These are phyloP conservation scores for Moricandia moricandioides DNA, from an alignment of 345 rosid species.

Conservation along the genomic window DNA sequence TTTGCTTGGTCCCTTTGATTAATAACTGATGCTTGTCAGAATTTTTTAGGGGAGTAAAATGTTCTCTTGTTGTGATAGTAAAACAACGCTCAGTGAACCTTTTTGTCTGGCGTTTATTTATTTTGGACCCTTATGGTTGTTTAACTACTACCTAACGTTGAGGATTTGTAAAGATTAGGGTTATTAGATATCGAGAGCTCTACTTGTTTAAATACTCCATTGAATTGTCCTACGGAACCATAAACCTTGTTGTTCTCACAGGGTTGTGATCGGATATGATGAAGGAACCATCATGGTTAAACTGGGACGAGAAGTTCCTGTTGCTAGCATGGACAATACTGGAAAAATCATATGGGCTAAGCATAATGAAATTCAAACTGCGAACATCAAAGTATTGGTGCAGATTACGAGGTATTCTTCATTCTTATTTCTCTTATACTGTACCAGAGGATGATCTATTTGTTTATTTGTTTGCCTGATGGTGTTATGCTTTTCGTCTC, in stretches of 20 bases:
- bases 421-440: conserved; percentile 11
- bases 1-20: background rate
- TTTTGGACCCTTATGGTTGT: background rate
- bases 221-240: background rate
- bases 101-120: background rate
- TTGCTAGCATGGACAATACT: conserved; percentile 98
- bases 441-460: conserved; percentile 8
- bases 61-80: background rate
- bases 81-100: background rate
- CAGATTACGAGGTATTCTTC: conserved; percentile 81
- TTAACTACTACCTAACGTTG: background rate
- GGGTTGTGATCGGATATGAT: conserved; percentile 97
- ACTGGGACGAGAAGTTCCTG: conserved; percentile 97
- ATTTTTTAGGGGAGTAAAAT: conserved; percentile 2
- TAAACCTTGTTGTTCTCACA: conserved; percentile 36
- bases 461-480: conserved; percentile 23
- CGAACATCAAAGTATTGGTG: conserved; percentile 94
- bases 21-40: conserved; percentile 4
- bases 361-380: conserved; percentile 99
- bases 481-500: conserved; percentile 21
- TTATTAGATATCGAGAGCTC: conserved; percentile 8
- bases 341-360: conserved; percentile 99
- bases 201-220: background rate
- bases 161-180: conserved; percentile 1
- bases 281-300: conserved; percentile 99